Evolutionary conservation across 768 basidiomycete species (phyloP), one percentile per base, ranked within the genome.

Genomic region (Russula foetens): DNA sequence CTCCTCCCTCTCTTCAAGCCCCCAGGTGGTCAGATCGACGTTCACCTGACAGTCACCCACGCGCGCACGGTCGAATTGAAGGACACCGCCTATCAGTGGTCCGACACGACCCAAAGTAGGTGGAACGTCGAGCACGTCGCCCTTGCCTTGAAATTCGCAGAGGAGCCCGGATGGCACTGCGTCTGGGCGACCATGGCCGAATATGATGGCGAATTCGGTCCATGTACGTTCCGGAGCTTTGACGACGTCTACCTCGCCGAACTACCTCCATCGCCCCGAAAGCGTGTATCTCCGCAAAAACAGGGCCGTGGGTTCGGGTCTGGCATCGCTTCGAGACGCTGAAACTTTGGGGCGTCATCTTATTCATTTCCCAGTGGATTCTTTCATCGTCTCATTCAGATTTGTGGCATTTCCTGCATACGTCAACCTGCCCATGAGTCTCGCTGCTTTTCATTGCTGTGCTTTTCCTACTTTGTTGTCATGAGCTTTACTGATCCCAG

Each of bases 171-270:
- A 11, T 86, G 84, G 84, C 81, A 84, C 59, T 84, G 82, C 69
- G 77, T 86, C 38, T 86, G 81, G 82, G 84, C 83, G n/a, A 77
- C 76, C 28, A 75, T 84, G 60, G 73, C 77, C 24, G 84, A 85
- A 62, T 74, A 78, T 60, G 78, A 83, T 67, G 68, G 72, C 31
- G 52, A 63, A 15, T 68, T 66, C 6, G 76, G 75, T 33, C 69
- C 59, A 33, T 82, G 79, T 65, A 67, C 77, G 31, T 66, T 56
- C 33, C 55, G 65, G 35, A 66, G 49, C 53, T 66, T 64, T 51
- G 65, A 65, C 59, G 64, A 63, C 23, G 56, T 72, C 66, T 66
- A 68, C 67, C 60, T 84, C 83, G 67, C 76, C 81, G 63, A 84
- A 77, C 67, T 86, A 17, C 49, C 38, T 17, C 7, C 58, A 31